These are phyloP conservation scores for Prunus dulcis DNA, from an alignment of 306 rosid species.

Conservation along the genomic window DNA sequence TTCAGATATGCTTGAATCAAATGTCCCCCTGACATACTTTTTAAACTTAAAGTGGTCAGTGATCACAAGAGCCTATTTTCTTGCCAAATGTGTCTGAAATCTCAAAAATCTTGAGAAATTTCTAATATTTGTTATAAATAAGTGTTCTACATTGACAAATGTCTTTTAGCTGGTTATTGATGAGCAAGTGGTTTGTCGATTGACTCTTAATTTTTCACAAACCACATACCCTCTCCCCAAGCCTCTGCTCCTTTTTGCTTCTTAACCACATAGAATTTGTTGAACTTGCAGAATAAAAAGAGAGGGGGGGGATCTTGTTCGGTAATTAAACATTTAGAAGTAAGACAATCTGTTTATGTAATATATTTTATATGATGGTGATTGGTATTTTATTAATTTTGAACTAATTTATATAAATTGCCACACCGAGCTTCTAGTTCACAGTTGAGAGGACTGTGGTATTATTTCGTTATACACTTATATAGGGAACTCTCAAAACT, in stretches of 20 bases:
- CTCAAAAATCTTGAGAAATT: neutral
- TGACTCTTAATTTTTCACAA: neutral
- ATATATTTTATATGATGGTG: neutral
- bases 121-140: neutral
- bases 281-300: neutral
- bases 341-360: neutral
- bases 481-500: neutral
- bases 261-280: neutral
- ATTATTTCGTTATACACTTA: neutral
- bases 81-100: neutral
- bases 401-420: neutral
- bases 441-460: neutral
- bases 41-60: neutral
- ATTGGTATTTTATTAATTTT: neutral
- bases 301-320: neutral
- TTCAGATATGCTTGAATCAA: neutral
- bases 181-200: neutral
- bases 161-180: neutral
- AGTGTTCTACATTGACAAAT: neutral
- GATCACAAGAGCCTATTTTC: neutral
- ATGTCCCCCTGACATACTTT: neutral
- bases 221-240: neutral
- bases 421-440: neutral
- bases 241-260: neutral
- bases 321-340: neutral